A percentile compares a stretch with the other conserved stretches of the same genome.
Evolutionary conservation across 768 basidiomycete species (phyloP).

Genomic region (Mycena indigotica): DNA sequence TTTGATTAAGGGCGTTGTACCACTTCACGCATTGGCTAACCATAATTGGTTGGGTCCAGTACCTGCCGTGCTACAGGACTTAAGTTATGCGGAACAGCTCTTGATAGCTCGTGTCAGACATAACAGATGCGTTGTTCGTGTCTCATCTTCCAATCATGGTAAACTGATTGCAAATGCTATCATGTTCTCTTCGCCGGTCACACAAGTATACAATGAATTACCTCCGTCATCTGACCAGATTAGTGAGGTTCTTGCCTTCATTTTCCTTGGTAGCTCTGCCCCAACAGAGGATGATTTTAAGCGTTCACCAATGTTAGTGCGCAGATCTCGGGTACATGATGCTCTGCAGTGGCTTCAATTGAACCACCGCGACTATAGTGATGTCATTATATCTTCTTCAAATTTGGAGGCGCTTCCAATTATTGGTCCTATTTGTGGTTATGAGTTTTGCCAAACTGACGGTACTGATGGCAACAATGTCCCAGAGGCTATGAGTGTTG

Average conservation of each 20-base stretch:
- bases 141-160: constrained; percentile 30
- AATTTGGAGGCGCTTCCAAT: constrained; percentile 29
- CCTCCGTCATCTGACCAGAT: constrained; percentile 35
- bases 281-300: constrained; percentile 30
- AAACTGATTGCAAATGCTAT: constrained; percentile 40
- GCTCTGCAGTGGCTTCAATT: constrained; percentile 37
- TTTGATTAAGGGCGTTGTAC: neutral
- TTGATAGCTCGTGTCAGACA: too few relatives aligned
- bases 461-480: constrained; percentile 15
- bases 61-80: constrained; percentile 3
- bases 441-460: constrained; percentile 26
- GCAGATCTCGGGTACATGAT: constrained; percentile 21
- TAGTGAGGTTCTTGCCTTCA: constrained; percentile 32
- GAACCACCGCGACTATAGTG: constrained; percentile 35
- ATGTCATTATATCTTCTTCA: constrained; percentile 29
- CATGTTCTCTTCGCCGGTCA: constrained; percentile 32
- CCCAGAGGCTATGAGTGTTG: constrained; percentile 13
- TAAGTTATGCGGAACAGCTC: constrained; percentile 6
- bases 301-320: constrained; percentile 33
- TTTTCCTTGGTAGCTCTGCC: constrained; percentile 31
- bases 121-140: constrained; percentile 23
- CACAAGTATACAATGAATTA: constrained; percentile 33
- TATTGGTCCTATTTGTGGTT: constrained; percentile 23
- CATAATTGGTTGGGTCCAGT: constrained; percentile 17
- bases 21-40: constrained; percentile 6